Evolutionary conservation across 1,139 yeast genomes (phyloP).

Genomic region (Taiozyma sp.): DNA sequence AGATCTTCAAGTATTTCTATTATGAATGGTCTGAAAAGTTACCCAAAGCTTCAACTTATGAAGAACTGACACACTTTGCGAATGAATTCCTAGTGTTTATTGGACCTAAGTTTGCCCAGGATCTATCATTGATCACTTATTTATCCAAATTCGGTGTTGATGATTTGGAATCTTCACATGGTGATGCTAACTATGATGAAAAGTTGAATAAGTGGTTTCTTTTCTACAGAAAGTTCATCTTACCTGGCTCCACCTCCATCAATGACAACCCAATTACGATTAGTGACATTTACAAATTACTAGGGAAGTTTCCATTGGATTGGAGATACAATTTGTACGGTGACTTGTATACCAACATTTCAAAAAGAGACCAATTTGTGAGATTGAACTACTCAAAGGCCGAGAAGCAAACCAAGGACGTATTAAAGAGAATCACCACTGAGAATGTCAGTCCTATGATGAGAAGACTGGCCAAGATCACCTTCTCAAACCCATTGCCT

Average conservation of each 20-base stretch:
- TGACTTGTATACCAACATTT: constrained; percentile 58
- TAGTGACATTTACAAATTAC: constrained; percentile 53
- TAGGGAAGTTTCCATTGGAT: constrained; percentile 53
- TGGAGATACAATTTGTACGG: constrained; percentile 80
- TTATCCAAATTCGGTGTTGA: constrained; percentile 54
- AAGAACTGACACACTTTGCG: constrained; percentile 43
- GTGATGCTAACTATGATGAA: constrained; percentile 19
- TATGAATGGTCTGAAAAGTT: constrained; percentile 43
- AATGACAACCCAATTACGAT: constrained; percentile 60
- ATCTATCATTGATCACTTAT: constrained; percentile 47
- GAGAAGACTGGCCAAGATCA: constrained; percentile 71
- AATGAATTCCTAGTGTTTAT: constrained; percentile 48
- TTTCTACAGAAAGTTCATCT: constrained; percentile 59
- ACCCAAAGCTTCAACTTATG: constrained; percentile 34
- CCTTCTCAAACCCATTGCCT: constrained; percentile 80
- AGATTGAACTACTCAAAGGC: constrained; percentile 65
- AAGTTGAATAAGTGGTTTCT: constrained; percentile 49
- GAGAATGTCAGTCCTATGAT: constrained; percentile 77
- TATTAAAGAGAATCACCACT: constrained; percentile 81
- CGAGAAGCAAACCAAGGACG: constrained; percentile 78
- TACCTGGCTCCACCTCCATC: constrained; percentile 62
- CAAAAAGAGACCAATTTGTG: constrained; percentile 52
- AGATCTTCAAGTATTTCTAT: constrained; percentile 45
- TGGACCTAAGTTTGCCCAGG: constrained; percentile 54
- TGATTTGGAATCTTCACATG: constrained; percentile 27